Percentiles rank a stretch among this genome's conserved stretches.
These are phyloP conservation scores for Guyanaporus albipodus DNA, from an alignment of 768 basidiomycete genomes.

Conservation along the genomic window DNA sequence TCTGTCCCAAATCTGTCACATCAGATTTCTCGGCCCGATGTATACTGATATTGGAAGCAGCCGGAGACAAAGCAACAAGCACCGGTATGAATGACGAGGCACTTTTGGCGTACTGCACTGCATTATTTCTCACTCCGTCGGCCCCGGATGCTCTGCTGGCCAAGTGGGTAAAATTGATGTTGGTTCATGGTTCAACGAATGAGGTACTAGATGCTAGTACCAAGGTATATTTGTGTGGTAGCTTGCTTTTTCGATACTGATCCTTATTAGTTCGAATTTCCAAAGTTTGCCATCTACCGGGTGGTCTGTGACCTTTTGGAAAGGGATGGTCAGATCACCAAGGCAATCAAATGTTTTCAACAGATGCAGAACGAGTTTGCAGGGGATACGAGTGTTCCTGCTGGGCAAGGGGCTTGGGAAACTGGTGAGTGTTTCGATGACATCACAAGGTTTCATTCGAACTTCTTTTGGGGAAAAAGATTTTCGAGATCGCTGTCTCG, in stretches of 20 bases:
- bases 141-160: not conserved
- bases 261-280: constrained; percentile 4
- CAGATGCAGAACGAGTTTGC: not conserved
- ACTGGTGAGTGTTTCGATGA: not conserved
- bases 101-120: not conserved
- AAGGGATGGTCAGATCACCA: not conserved
- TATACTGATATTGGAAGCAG: not conserved
- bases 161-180: constrained; percentile 1
- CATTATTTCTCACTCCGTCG: not conserved
- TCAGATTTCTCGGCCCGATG: not conserved
- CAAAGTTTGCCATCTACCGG: not conserved
- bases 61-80: not conserved
- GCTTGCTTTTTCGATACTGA: too few species aligned
- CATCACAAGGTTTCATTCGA: not conserved
- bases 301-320: not conserved
- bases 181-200: not conserved
- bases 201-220: not conserved
- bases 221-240: not conserved
- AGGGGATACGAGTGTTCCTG: not conserved
- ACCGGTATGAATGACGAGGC: not conserved
- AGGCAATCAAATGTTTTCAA: not conserved
- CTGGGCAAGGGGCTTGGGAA: not conserved
- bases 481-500: too few species aligned
- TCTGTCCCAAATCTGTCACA: too few species aligned
- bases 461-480: too few species aligned